Evolutionary conservation across 2,329 filamentous ascomycete genomes (phyloP).

Genomic region (Zasmidium citrigriseum): DNA sequence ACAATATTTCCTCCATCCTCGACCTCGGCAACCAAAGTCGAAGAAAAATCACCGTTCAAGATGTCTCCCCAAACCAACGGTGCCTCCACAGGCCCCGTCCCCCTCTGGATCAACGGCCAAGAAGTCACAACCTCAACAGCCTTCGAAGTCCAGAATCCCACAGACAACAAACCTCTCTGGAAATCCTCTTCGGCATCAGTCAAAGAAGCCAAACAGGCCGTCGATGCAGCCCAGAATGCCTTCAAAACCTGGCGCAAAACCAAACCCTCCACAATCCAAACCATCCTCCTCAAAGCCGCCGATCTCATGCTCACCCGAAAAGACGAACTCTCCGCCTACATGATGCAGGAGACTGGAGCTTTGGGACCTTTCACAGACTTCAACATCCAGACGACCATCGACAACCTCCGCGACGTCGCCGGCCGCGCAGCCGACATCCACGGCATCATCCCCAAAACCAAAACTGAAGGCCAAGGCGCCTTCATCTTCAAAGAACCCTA

Average conservation of each 20-base stretch:
- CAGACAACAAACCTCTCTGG: constrained; percentile 54
- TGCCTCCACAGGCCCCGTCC: constrained; percentile 26
- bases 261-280: constrained; percentile 61
- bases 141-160: constrained; percentile 61
- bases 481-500: constrained; percentile 74
- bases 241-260: constrained; percentile 69
- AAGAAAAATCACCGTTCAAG: not conserved
- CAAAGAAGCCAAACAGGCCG: constrained; percentile 57
- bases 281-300: constrained; percentile 70
- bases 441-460: constrained; percentile 51
- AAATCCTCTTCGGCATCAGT: constrained; percentile 59
- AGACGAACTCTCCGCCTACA: constrained; percentile 62
- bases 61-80: constrained; percentile 15
- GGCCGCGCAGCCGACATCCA: constrained; percentile 51
- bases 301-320: constrained; percentile 62
- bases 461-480: constrained; percentile 56
- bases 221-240: constrained; percentile 64
- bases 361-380: constrained; percentile 41
- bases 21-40: too few species aligned
- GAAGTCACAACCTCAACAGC: constrained; percentile 50
- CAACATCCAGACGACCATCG: constrained; percentile 42
- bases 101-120: constrained; percentile 52
- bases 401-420: constrained; percentile 55
- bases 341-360: constrained; percentile 61
- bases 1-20: too few species aligned